Base-by-base conservation (phyloP, 306 rosid genomes). In the Cajanus cajan region DNA sequence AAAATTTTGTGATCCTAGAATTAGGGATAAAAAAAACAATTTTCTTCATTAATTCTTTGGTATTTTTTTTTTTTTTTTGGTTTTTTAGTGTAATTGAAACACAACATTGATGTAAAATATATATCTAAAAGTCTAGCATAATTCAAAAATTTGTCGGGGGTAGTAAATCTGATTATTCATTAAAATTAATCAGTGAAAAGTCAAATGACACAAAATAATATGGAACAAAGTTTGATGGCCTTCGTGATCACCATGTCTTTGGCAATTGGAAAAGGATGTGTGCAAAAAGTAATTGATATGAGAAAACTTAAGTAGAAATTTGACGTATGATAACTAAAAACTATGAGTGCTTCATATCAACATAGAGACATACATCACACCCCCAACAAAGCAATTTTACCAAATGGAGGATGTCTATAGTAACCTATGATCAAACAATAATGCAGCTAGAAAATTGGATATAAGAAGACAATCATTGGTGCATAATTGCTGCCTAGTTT, bases 401-500 rank as follows among this genome's bases (percentile, higher is more conserved):
- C 25, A 45, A 41, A 64, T 63, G 34, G 71, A 63, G 82, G 8
- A 28, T 37, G 34, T 24, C 79, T 77, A n/a, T n/a, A 78, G 61
- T 51, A 77, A 78, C 66, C 86, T 82, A 77, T 5, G 15, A 43
- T 2, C 8, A 71, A 48, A 52, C 63, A 82, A 82, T 82, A 82
- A 82, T 71, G 76, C 55, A 65, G 61, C 86, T 64, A 77, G 36
- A 70, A 77, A 24, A 11, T 62, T 7, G 8, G 57, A 48, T 48
- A 48, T 48, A 43, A 63, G 33, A 16, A 78, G 65, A 77, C 50
- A 61, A 78, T 82, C 57, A 78, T 63, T 82, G 64, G 21, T 34
- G 64, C 58, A 71, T 77, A 33, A 82, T 70, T 82, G 45, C 39
- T 48, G 33, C 22, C 11, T 28, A n/a, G 13, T 37, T 71, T 78